These are phyloP conservation scores for Halophytophthora batemanensis DNA, from an alignment of 352 stramenopile species.

Conservation along the genomic window DNA sequence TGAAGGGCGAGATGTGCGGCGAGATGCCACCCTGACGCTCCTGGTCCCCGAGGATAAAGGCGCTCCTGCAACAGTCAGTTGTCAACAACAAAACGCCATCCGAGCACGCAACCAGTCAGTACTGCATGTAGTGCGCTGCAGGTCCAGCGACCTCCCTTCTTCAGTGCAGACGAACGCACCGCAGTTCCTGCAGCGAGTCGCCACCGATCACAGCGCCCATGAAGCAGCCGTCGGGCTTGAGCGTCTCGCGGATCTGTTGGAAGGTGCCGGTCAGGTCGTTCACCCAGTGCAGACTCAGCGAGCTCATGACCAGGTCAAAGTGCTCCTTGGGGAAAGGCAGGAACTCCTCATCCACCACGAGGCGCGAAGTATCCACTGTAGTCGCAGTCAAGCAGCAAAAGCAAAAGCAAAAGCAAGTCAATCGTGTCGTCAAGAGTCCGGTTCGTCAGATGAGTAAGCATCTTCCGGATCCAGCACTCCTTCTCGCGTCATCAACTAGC, in stretches of 20 bases:
- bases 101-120: conserved; percentile 4
- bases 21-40: conserved; percentile 94
- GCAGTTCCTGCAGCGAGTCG: conserved; percentile 94
- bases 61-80: conserved; percentile 48
- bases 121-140: background rate
- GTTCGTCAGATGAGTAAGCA: background rate
- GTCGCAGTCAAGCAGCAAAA: conserved; percentile 6
- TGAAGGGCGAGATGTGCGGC: conserved; percentile 94
- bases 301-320: conserved; percentile 97
- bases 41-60: conserved; percentile 94
- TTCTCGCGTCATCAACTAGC: background rate
- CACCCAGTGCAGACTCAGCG: conserved; percentile 94
- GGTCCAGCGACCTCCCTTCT: background rate
- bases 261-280: conserved; percentile 94
- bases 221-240: conserved; percentile 97
- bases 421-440: background rate
- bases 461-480: background rate
- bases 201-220: conserved; percentile 95
- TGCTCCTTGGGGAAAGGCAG: conserved; percentile 93
- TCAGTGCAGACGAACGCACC: conserved; percentile 34
- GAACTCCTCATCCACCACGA: conserved; percentile 91
- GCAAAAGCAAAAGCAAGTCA: background rate
- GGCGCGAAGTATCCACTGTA: conserved; percentile 65
- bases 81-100: too few species aligned
- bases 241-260: conserved; percentile 60